phyloP scores from a whole-genome alignment of 2,329 filamentous ascomycete genomes.

The Biscogniauxia sp. region DNA sequence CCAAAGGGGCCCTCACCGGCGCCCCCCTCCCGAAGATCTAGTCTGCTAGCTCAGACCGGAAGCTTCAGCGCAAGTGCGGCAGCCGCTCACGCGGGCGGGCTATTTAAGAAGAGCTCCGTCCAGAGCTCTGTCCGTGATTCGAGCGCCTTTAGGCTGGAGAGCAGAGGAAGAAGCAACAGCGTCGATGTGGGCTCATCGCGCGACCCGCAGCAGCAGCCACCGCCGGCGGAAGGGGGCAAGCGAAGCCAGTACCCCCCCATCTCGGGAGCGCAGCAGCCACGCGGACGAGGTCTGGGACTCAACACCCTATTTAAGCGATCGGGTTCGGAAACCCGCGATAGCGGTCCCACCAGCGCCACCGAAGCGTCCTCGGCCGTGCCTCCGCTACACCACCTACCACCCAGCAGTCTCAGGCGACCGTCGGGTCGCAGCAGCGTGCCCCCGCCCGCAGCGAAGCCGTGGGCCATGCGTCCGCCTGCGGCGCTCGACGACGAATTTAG shows the following conservation, averaged over 20 bases:
- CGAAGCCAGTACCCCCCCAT: slow-evolving; percentile 50
- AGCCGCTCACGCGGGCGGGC: slow-evolving; percentile 13
- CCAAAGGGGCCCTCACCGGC: slow-evolving; percentile 38
- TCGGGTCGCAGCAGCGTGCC: slow-evolving; percentile 30
- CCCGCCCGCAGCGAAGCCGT: slow-evolving; percentile 28
- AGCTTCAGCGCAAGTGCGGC: slow-evolving; percentile 23
- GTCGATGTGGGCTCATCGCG: slow-evolving; percentile 25
- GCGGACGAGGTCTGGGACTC: slow-evolving; percentile 41
- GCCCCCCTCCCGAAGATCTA: slow-evolving; percentile 52
- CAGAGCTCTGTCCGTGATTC: slow-evolving; percentile 18
- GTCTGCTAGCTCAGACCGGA: slow-evolving; percentile 48
- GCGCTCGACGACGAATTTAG: slow-evolving; percentile 42
- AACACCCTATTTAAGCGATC: slow-evolving; percentile 53
- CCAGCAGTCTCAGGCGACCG: slow-evolving; percentile 7
- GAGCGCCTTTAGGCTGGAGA: slow-evolving; percentile 14
- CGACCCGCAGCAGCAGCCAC: slow-evolving; percentile 12
- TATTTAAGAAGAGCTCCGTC: slow-evolving; percentile 22
- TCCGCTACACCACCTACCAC: slow-evolving; percentile 7
- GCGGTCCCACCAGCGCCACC: slow-evolving; percentile 18
- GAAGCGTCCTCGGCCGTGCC: slow-evolving; percentile 17
- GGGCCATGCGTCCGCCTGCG: slow-evolving; percentile 39
- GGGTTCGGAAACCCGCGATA: slow-evolving; percentile 35
- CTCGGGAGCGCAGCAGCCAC: slow-evolving; percentile 38
- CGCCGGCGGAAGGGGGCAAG: slow-evolving; percentile 32
- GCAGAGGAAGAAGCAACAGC: slow-evolving; percentile 29